Evolutionary conservation across 495 filamentous ascomycete genomes (phyloP), one percentile per base, ranked within the genome.

Genomic region (Penicillium crystallinum): DNA sequence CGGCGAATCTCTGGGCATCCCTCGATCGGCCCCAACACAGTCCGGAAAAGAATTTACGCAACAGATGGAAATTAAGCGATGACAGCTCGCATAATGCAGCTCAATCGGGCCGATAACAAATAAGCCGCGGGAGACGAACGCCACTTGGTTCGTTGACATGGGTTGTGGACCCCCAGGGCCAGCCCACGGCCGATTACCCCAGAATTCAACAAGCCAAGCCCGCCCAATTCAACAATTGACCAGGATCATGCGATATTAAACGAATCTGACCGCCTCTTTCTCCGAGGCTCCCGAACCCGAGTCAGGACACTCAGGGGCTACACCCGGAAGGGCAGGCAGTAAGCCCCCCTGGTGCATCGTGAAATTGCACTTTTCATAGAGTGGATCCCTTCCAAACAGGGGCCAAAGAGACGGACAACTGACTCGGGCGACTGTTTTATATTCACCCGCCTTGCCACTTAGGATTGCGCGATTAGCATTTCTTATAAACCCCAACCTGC

Each of bases 401-500:
- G 10, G 29, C 29, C 23, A 15, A 50, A 42, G 29, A 21, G n/a
- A 17, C 34, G 34, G 34, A 31, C 29, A 9, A 8, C 29, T 31
- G 29, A 31, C 29, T 31, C 29, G 61, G 61, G 40, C 52, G 53
- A 51, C 44, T 53, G 6, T 19, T 46, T 17, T 39, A 37, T 35
- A 44, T 31, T 45, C 36, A 33, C 18, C 47, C 47, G 56, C 56
- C 43, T 49, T 30, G 40, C 52, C 56, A 48, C 46, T 55, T 22
- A 51, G 40, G n/a, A 19, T 23, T 33, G 52, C 52, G 56, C 52
- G 50, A 58, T 55, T 47, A 42, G 39, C 42, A 43, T 27, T 27
- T 27, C 23, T 27, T 3, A 3, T 3, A 45, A 18, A 17, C 22
- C 25, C 45, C 12, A 44, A 42, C 42, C 50, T 39, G 46, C 15